A percentile compares a stretch with the other conserved stretches of the same genome.
Evolutionary conservation across 768 basidiomycete species (phyloP).

Genomic region (Calocybe indica): DNA sequence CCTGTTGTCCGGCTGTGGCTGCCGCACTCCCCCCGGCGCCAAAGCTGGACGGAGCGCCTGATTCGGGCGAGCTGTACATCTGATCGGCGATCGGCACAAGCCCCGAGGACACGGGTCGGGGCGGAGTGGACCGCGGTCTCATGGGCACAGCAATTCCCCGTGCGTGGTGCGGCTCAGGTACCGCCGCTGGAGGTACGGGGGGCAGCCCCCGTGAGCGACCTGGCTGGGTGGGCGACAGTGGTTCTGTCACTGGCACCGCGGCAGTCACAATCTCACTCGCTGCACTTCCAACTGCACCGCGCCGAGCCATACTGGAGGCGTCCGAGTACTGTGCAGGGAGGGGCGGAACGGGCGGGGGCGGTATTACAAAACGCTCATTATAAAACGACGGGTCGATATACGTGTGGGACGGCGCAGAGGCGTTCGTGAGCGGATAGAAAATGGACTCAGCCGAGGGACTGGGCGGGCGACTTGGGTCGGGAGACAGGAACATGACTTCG

Average conservation of each 20-base stretch:
- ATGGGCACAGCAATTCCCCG: too few relatives aligned
- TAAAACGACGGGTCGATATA: constrained; percentile 39
- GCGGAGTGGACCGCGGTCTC: too few relatives aligned
- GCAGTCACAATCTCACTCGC: background rate
- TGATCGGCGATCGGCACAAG: background rate
- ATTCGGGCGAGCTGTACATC: constrained; percentile 11
- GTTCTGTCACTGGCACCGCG: background rate
- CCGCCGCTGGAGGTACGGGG: too few relatives aligned
- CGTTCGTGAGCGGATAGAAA: constrained; percentile 31
- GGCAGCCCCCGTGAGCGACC: too few relatives aligned
- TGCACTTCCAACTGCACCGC: background rate
- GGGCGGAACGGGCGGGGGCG: constrained; percentile 32
- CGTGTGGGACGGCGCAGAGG: constrained; percentile 38
- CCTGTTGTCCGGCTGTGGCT: too few relatives aligned
- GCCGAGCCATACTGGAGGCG: constrained; percentile 1
- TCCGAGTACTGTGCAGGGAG: constrained; percentile 9
- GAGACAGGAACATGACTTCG: constrained; percentile 18
- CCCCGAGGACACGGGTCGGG: too few relatives aligned
- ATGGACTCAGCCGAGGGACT: constrained; percentile 48
- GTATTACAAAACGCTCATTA: constrained; percentile 21
- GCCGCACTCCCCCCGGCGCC: too few relatives aligned
- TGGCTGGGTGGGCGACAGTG: too few relatives aligned
- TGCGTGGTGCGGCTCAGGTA: too few relatives aligned
- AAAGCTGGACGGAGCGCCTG: too few relatives aligned
- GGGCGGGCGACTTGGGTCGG: constrained; percentile 17